Conservation (phyloP, 208 protist species). For the Crithidia brevicula region DNA sequence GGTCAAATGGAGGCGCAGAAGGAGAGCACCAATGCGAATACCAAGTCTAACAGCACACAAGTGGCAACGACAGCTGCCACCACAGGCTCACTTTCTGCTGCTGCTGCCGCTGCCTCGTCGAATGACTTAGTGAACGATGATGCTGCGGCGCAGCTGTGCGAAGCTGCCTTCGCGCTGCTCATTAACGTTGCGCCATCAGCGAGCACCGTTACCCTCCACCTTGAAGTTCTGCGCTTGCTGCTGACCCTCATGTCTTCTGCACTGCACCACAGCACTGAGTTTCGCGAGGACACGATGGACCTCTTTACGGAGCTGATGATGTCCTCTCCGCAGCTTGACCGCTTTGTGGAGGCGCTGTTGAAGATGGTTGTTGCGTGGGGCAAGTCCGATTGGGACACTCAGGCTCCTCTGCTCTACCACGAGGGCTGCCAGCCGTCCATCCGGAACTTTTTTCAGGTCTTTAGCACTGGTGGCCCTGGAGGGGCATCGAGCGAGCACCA, state of each 20-base stretch:
- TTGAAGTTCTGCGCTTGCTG: slow-evolving; percentile 58
- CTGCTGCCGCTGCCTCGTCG: not conserved
- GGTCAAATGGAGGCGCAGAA: too few species aligned
- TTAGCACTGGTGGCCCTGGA: slow-evolving; percentile 20
- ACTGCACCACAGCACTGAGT: slow-evolving; percentile 70
- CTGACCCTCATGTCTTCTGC: slow-evolving; percentile 79
- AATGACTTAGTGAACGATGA: slow-evolving; percentile 16
- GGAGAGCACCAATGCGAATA: too few species aligned
- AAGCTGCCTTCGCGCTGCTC: slow-evolving; percentile 49
- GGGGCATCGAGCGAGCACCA: not conserved
- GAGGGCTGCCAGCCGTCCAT: slow-evolving; percentile 39
- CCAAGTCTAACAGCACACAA: too few species aligned
- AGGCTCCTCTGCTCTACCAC: slow-evolving; percentile 44
- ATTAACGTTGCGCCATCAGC: slow-evolving; percentile 37
- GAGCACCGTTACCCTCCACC: slow-evolving; percentile 55
- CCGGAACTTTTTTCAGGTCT: slow-evolving; percentile 46
- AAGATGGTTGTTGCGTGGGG: slow-evolving; percentile 64
- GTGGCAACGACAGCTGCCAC: not conserved
- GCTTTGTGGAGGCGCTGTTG: slow-evolving; percentile 53
- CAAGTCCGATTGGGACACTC: slow-evolving; percentile 9
- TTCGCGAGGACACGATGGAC: slow-evolving; percentile 60
- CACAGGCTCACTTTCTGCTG: not conserved
- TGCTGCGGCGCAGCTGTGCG: slow-evolving; percentile 44
- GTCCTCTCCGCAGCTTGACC: slow-evolving; percentile 37
- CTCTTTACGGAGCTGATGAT: slow-evolving; percentile 82